Evolutionary conservation across 2,329 filamentous ascomycete species (phyloP), one percentile per base, ranked within the genome.

Genomic region (Colletotrichum orchidophilum): DNA sequence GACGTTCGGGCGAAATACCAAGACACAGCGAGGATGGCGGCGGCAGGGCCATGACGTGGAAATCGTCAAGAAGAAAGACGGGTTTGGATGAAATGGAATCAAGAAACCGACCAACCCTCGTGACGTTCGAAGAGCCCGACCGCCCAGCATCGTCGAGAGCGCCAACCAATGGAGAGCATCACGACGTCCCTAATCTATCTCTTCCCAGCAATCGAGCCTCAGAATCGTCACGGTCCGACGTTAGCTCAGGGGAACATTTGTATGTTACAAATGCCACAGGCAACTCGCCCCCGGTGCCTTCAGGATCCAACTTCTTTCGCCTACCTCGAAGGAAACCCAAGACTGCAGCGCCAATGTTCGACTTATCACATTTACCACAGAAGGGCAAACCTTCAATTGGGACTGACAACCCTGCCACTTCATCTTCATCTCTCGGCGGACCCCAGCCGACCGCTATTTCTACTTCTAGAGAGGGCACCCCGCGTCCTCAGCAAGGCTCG

Each of bases 191-290:
- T 15, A 64, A 57, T 15, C 29, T 68, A 60, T 63, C 69, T 6
- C 67, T 72, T 11, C 59, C 68, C 18, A 33, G 54, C 11, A 33
- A 63, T 18, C 62, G 72, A 53, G 66, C 58, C 24, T 74, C 73
- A 18, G 96, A 98, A 77, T 98, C 96, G 1, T 97, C 95, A 2
- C 90, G 93, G 75, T 98, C 96, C 31, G 95, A 98, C 80, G 93
- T 90, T 54, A 97, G 94, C 81, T 93, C 92, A 18, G 90, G 87
- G 52, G 92, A 95, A 76, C 89, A 88, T 80, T 87, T 84, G 73
- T 87, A 83, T 57, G 88, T 86, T 63, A 91, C 86, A 54, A 91
- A 90, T 7, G 92, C 90, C 12, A 90, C 79, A 3, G 83, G 93
- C 73, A 90, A 87, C 33, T 70, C 66, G 18, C 64, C 62, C 24